Percentiles rank a stretch among this genome's conserved stretches.
phyloP scores from a whole-genome alignment of 768 basidiomycete species.

The Infundibulicybe gibba region DNA sequence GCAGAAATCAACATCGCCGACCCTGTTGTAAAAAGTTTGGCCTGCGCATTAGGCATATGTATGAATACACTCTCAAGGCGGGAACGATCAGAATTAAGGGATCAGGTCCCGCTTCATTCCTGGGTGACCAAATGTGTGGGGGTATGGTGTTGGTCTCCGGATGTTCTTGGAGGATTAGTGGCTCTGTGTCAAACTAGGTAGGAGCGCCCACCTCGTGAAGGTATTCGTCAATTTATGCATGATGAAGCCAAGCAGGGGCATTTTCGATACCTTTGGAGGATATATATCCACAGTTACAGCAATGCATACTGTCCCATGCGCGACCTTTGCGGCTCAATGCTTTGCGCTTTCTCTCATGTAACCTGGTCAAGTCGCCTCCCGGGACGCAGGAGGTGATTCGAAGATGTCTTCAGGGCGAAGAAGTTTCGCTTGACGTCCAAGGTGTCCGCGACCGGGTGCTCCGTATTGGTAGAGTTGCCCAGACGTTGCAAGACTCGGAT shows the following conservation, averaged over 20 bases:
- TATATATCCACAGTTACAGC: constrained; percentile 49
- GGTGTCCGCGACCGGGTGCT: constrained; percentile 85
- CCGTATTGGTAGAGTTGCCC: constrained; percentile 68
- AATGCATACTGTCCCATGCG: constrained; percentile 70
- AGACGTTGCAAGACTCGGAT: constrained; percentile 54
- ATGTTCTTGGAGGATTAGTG: constrained; percentile 52
- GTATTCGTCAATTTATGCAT: not conserved
- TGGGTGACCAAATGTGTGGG: constrained; percentile 46
- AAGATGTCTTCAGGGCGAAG: constrained; percentile 76
- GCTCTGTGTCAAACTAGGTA: constrained; percentile 46
- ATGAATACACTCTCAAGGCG: constrained; percentile 48
- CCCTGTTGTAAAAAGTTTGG: constrained; percentile 28
- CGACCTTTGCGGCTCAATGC: constrained; percentile 58
- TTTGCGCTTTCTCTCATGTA: constrained; percentile 60
- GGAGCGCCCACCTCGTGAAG: constrained; percentile 4
- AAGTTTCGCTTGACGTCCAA: constrained; percentile 71
- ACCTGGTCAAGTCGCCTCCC: constrained; percentile 37
- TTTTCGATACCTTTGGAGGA: constrained; percentile 36
- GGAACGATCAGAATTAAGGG: constrained; percentile 40
- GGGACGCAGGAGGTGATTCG: constrained; percentile 53
- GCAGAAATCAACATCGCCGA: constrained; percentile 13
- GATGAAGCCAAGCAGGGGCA: constrained; percentile 18
- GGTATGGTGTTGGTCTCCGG: constrained; percentile 57
- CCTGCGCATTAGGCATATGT: constrained; percentile 61
- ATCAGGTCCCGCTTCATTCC: constrained; percentile 36